A percentile compares a stretch with the other conserved stretches of the same genome.
phyloP scores from a whole-genome alignment of 179 eudicot genomes.

The Dionaea muscipula region DNA sequence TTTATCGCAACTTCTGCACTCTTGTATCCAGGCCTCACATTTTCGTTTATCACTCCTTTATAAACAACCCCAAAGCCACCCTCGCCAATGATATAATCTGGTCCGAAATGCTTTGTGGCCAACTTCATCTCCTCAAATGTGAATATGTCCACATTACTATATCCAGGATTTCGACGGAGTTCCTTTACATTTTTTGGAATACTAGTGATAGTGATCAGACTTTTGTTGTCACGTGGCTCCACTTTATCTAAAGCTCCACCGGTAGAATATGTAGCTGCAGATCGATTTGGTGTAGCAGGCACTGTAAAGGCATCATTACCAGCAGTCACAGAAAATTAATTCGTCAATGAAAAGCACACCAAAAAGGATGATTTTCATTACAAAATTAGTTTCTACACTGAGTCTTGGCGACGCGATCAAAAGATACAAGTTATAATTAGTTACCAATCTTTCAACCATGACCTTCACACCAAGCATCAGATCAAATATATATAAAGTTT shows the following conservation, averaged over 20 bases:
- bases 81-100: slow-evolving; percentile 83
- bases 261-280: slow-evolving; percentile 13
- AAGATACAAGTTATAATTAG: too few relatives aligned
- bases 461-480: too few relatives aligned
- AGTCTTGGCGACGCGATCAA: too few relatives aligned
- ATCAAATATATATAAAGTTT: too few relatives aligned
- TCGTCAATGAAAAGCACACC: neutral
- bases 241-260: slow-evolving; percentile 12
- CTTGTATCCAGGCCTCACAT: slow-evolving; percentile 64
- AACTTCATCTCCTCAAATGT: slow-evolving; percentile 83
- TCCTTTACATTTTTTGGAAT: slow-evolving; percentile 67
- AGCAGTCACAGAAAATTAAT: slow-evolving; percentile 13
- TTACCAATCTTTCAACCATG: too few relatives aligned
- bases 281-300: slow-evolving; percentile 21
- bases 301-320: slow-evolving; percentile 16
- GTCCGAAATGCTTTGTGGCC: slow-evolving; percentile 82
- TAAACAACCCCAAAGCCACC: slow-evolving; percentile 98
- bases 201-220: slow-evolving; percentile 22
- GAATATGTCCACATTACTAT: slow-evolving; percentile 62
- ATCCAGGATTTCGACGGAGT: slow-evolving; percentile 59
- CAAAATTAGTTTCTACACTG: too few relatives aligned
- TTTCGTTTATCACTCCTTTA: slow-evolving; percentile 72
- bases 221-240: slow-evolving; percentile 21
- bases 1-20: slow-evolving; percentile 70
- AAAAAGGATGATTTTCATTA: neutral